These are phyloP conservation scores for Trichoderma aggressivum DNA, from an alignment of 2,329 filamentous ascomycete genomes.

Conservation along the genomic window DNA sequence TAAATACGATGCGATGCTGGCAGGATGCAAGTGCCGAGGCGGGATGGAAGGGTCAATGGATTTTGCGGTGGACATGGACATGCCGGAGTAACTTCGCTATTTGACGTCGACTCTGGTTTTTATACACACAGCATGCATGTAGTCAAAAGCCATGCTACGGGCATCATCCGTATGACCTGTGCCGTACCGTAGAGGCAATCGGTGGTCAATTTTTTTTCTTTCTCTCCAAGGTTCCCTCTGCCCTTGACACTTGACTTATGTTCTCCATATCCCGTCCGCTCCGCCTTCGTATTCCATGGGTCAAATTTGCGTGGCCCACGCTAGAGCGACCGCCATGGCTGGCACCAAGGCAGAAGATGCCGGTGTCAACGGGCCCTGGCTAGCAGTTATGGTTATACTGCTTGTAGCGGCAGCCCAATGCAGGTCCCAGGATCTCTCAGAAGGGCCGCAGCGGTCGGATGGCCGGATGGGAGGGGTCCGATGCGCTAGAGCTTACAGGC, in stretches of 20 bases:
- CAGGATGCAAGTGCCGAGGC: background rate
- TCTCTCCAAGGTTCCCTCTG: background rate
- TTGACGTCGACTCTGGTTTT: too few relatives aligned
- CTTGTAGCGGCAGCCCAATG: background rate
- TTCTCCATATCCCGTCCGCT: background rate
- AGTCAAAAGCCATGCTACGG: too few relatives aligned
- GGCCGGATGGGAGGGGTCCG: slow-evolving; percentile 12
- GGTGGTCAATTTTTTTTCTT: background rate
- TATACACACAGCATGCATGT: too few relatives aligned
- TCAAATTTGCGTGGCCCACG: background rate
- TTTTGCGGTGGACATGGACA: background rate
- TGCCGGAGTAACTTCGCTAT: background rate
- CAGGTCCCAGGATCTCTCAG: background rate
- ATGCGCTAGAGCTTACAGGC: slow-evolving; percentile 14
- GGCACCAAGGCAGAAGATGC: background rate
- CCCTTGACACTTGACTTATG: background rate
- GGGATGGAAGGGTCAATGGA: background rate
- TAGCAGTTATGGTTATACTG: background rate
- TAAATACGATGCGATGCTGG: background rate
- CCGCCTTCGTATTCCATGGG: slow-evolving; percentile 3
- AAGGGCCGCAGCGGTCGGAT: slow-evolving; percentile 11
- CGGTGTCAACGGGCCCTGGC: background rate
- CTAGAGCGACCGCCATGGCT: background rate
- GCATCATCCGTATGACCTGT: background rate
- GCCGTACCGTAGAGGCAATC: background rate